Percentiles rank a stretch among this genome's conserved stretches.
phyloP scores from a whole-genome alignment of 2,329 filamentous ascomycete genomes.

The Paracorniculantispora psalliotae region DNA sequence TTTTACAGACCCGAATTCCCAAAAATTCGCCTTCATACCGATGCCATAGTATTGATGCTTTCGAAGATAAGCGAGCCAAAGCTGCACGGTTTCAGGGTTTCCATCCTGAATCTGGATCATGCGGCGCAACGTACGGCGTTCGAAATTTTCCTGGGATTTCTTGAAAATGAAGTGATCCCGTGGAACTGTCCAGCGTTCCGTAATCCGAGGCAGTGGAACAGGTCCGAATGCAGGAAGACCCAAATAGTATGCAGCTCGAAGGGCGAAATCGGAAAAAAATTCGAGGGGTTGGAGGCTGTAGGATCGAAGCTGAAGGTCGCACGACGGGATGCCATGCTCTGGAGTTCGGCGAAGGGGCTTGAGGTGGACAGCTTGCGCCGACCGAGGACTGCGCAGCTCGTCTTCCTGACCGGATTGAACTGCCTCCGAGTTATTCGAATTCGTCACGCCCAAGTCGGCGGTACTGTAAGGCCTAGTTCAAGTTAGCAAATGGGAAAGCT shows the following conservation, averaged over 20 bases:
- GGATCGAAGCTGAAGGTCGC: constrained; percentile 88
- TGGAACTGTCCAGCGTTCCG: constrained; percentile 91
- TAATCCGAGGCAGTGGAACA: constrained; percentile 77
- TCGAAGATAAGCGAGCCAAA: constrained; percentile 88
- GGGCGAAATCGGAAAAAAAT: constrained; percentile 90
- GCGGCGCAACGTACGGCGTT: constrained; percentile 78
- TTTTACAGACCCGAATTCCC: constrained; percentile 55
- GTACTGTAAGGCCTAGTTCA: neutral
- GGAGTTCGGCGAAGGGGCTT: constrained; percentile 73
- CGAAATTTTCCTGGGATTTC: constrained; percentile 97
- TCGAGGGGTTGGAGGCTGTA: constrained; percentile 87
- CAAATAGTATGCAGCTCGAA: constrained; percentile 92
- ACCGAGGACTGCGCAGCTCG: constrained; percentile 60
- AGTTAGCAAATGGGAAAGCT: neutral
- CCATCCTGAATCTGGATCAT: constrained; percentile 92
- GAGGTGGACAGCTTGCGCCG: constrained; percentile 81
- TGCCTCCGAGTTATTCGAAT: neutral
- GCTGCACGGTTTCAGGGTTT: constrained; percentile 78
- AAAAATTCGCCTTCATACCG: constrained; percentile 98
- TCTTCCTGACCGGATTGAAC: neutral
- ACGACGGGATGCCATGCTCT: constrained; percentile 73
- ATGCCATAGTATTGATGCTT: constrained; percentile 95
- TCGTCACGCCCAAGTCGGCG: neutral
- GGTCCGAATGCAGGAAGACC: constrained; percentile 81
- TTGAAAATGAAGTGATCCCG: constrained; percentile 89